phyloP scores from a whole-genome alignment of 371 early-diverging fungal genomes.

The Fennellomyces sp. region DNA sequence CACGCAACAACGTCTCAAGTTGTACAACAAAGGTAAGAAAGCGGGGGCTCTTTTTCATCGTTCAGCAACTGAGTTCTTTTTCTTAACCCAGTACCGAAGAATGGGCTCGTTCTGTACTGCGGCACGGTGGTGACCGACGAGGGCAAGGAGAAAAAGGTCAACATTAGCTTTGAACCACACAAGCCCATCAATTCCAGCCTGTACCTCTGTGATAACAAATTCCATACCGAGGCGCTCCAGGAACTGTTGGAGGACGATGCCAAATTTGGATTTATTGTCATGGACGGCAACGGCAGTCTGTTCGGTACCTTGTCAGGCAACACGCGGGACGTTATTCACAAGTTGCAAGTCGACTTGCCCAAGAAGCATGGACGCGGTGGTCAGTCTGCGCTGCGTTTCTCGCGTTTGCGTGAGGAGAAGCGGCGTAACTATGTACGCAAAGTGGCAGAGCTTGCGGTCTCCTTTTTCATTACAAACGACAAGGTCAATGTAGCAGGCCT shows the following conservation, averaged over 20 bases:
- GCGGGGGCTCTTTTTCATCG: too few species aligned
- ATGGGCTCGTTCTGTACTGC: conserved; percentile 95
- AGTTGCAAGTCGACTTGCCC: conserved; percentile 96
- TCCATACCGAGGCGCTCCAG: conserved; percentile 97
- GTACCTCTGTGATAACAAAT: conserved; percentile 99
- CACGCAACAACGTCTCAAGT: conserved; percentile 97
- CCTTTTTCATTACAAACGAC: conserved; percentile 53
- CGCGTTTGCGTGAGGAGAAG: conserved; percentile 98
- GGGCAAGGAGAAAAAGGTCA: conserved; percentile 99
- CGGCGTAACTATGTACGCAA: conserved; percentile 99
- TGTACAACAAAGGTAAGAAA: conserved; percentile 84
- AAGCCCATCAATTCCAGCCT: conserved; percentile 99
- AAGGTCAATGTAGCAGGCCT: conserved; percentile 89
- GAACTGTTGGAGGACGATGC: conserved; percentile 96
- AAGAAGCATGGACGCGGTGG: conserved; percentile 99
- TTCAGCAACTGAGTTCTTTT: neutral
- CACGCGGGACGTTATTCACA: conserved; percentile 96
- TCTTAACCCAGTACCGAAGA: conserved; percentile 75
- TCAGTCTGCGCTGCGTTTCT: conserved; percentile 99
- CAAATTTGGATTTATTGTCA: conserved; percentile 99
- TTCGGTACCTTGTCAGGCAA: conserved; percentile 99
- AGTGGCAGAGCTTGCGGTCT: conserved; percentile 96
- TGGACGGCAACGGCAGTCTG: conserved; percentile 99
- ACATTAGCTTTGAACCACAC: conserved; percentile 99
- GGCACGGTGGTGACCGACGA: conserved; percentile 99